Evolutionary conservation across 2,329 filamentous ascomycete species (phyloP), one percentile per base, ranked within the genome.

Genomic region (Cytospora leucostoma): DNA sequence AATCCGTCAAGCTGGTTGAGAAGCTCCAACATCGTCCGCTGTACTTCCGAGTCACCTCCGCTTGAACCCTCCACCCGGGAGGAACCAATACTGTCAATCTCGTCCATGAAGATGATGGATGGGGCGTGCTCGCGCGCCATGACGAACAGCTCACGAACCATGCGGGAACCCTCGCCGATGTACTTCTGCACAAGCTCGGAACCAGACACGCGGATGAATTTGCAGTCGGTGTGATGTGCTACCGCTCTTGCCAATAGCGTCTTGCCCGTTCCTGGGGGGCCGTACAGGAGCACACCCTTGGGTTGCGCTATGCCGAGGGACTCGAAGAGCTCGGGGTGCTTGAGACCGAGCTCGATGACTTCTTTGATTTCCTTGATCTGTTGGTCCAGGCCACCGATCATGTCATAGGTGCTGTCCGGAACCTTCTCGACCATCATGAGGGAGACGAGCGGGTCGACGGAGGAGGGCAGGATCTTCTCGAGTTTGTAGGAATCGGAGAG

Each of bases 351-450:
- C 82, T 99, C 95, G 76, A 99, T 98, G 72, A 99, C 95, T 80
- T 99, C 95, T 81, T 99, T 99, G 84, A 99, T 99, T 77, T 99
- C 95, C 82, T 99, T 98, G 82, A 99, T 98, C 76, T 99, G 95
- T 77, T 99, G 94, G 76, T 99, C 95, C 67, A 99, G 82, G 70
- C 95, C 95, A 79, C 95, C 95, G 76, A 99, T 99, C 95, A 99
- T 99, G 80, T 99, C 95, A 83, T 99, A 99, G 75, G 95, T 99
- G 81, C 93, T 97, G 83, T 99, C 95, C 17, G 95, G 95, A 17
- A 99, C 95, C 84, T 99, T 99, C 77, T 99, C 95, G 59, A 99
- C 95, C 95, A 99, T 99, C 95, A 99, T 99, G 76, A 99, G 91
- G 40, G 95, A 99, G 63, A 99, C 95, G 64, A 99, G 90, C 44